phyloP scores from a whole-genome alignment of 768 basidiomycete genomes.

The Suillus americanus region DNA sequence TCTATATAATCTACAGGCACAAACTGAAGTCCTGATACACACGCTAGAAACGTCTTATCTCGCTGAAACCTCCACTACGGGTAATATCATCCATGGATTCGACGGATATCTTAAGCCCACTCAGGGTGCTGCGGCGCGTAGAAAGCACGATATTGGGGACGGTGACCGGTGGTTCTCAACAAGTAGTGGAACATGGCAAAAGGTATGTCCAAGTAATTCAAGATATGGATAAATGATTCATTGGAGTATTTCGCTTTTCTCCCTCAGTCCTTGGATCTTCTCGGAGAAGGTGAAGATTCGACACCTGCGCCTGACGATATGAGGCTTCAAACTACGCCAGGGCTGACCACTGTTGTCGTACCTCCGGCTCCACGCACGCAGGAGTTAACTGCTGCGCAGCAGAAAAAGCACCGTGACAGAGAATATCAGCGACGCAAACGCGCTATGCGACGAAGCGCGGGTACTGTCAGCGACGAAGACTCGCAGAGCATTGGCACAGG shows the following conservation, averaged over 20 bases:
- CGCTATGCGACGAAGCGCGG: slow-evolving; percentile 60
- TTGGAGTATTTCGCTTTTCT: slow-evolving; percentile 11
- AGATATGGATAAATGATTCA: background rate
- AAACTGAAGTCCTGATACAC: slow-evolving; percentile 77
- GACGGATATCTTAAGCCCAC: slow-evolving; percentile 83
- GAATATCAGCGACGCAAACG: slow-evolving; percentile 82
- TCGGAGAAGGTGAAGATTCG: slow-evolving; percentile 67
- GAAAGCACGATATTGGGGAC: slow-evolving; percentile 76
- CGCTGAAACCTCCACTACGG: slow-evolving; percentile 77
- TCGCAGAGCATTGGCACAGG: slow-evolving; percentile 43
- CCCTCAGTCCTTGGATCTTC: slow-evolving; percentile 68
- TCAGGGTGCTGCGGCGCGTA: slow-evolving; percentile 47
- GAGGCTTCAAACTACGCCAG: slow-evolving; percentile 65
- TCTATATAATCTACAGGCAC: slow-evolving; percentile 48
- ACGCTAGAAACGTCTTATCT: slow-evolving; percentile 75
- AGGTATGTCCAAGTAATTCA: slow-evolving; percentile 40
- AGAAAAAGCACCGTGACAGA: slow-evolving; percentile 76
- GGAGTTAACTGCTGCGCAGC: slow-evolving; percentile 68
- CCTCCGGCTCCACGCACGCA: slow-evolving; percentile 70
- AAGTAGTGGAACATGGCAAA: slow-evolving; percentile 75
- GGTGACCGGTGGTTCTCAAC: slow-evolving; percentile 79
- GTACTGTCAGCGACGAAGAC: slow-evolving; percentile 75
- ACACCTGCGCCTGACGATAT: slow-evolving; percentile 65
- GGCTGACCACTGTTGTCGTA: slow-evolving; percentile 74
- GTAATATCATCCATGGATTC: slow-evolving; percentile 87